phyloP scores from a whole-genome alignment of 2,329 filamentous ascomycete species.

The Alternaria arborescens region DNA sequence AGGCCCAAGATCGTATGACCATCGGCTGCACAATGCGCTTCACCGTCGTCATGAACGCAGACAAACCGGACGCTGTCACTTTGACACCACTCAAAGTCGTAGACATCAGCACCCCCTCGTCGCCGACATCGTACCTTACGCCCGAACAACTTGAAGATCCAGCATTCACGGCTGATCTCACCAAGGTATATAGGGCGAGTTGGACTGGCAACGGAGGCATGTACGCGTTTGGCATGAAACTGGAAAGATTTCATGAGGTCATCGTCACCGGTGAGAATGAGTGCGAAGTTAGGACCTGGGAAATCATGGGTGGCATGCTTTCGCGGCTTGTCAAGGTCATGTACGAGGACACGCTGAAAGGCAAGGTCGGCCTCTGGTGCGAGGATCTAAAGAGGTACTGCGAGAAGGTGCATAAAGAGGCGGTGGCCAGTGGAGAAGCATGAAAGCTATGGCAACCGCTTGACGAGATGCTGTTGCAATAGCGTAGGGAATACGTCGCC shows the following conservation, averaged over 20 bases:
- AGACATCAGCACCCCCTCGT: constrained; percentile 28
- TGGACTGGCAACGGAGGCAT: constrained; percentile 30
- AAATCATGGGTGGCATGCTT: constrained; percentile 31
- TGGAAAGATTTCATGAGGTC: constrained; percentile 32
- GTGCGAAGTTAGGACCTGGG: constrained; percentile 34
- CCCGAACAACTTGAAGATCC: constrained; percentile 14
- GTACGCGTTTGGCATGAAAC: constrained; percentile 15
- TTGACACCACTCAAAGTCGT: constrained; percentile 25
- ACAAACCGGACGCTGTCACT: constrained; percentile 15
- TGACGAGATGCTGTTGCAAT: not conserved
- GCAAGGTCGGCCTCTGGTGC: constrained; percentile 30
- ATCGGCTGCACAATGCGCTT: constrained; percentile 30
- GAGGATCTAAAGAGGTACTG: constrained; percentile 27
- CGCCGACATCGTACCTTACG: constrained; percentile 24
- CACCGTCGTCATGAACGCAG: constrained; percentile 28
- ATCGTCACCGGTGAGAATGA: constrained; percentile 22
- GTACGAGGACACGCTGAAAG: constrained; percentile 24
- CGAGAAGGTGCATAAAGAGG: constrained; percentile 11
- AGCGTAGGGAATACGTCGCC: no score
- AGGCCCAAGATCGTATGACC: constrained; percentile 5
- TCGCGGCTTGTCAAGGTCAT: constrained; percentile 27
- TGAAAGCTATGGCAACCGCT: not conserved
- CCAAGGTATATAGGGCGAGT: constrained; percentile 28
- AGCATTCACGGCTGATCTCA: constrained; percentile 26
- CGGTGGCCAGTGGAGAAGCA: not conserved